Percentiles rank a stretch among this genome's conserved stretches.
Conservation (phyloP, 1,284 basidiomycete genomes). For the Athelia sp. region DNA sequence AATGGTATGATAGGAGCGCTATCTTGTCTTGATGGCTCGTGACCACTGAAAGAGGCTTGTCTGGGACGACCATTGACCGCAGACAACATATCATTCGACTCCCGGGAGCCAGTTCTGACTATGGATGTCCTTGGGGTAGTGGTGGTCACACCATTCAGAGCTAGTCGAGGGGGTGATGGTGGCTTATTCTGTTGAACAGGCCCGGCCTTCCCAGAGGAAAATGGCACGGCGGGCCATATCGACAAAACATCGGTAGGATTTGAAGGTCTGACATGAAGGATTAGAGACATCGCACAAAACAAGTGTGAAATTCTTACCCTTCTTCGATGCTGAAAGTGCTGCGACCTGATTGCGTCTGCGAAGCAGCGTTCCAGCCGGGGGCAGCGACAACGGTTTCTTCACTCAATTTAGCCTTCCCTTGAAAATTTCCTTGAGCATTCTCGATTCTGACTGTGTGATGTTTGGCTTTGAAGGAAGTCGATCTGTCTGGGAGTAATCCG, state of each 20-base stretch:
- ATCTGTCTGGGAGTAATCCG: background rate
- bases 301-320: too few relatives aligned
- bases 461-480: background rate
- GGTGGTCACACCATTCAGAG: constrained; percentile 64
- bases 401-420: constrained; percentile 1
- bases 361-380: background rate
- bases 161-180: constrained; percentile 50
- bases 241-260: too few relatives aligned
- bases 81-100: constrained; percentile 39
- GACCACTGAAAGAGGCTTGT: constrained; percentile 37
- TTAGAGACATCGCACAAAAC: too few relatives aligned
- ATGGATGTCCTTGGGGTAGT: constrained; percentile 47
- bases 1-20: constrained; percentile 58
- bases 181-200: constrained; percentile 7
- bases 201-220: constrained; percentile 28
- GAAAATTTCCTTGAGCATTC: background rate
- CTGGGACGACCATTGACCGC: constrained; percentile 42
- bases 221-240: constrained; percentile 48
- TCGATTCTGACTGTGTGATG: background rate
- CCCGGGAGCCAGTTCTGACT: constrained; percentile 23
- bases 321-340: background rate
- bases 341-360: background rate
- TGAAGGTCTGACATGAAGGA: too few relatives aligned
- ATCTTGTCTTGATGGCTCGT: constrained; percentile 21
- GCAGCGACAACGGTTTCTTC: background rate